Percentiles rank a stretch among this genome's conserved stretches.
phyloP scores from a whole-genome alignment of 441 rosid genomes.

The Arabidopsis hybrid region DNA sequence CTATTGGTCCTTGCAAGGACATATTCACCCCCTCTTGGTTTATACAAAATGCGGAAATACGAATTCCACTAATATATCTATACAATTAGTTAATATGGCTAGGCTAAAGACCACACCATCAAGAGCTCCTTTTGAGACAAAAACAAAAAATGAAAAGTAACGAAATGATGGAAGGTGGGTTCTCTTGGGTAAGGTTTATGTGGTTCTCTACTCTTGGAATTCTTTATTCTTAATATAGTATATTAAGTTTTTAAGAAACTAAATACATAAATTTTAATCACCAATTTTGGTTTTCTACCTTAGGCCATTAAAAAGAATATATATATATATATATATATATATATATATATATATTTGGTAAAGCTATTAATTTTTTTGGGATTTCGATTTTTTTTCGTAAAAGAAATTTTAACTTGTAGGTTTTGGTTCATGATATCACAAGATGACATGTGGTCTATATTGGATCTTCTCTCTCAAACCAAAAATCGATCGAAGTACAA shows the following conservation, averaged over 20 bases:
- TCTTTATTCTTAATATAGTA: background rate
- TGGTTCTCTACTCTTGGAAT: conserved; percentile 34
- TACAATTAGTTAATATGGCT: conserved; percentile 13
- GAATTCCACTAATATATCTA: background rate
- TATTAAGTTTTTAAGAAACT: background rate
- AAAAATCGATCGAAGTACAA: background rate
- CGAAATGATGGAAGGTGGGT: conserved; percentile 31
- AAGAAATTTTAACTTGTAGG: background rate
- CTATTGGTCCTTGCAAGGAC: background rate
- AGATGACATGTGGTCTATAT: background rate
- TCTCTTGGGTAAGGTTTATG: conserved; percentile 23
- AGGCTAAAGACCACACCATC: conserved; percentile 20
- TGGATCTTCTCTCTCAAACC: background rate
- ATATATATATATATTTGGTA: no score
- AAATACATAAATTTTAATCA: background rate
- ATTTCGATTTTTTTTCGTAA: background rate
- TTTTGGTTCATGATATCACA: background rate
- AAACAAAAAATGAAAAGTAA: conserved; percentile 24
- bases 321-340: no score
- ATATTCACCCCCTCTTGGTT: conserved; percentile 6
- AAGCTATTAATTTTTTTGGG: background rate
- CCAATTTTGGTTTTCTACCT: background rate
- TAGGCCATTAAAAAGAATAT: background rate
- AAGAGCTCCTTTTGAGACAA: conserved; percentile 20
- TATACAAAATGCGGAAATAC: background rate